Base-by-base conservation (phyloP, 768 basidiomycete genomes). In the Boletus sensibilis region DNA sequence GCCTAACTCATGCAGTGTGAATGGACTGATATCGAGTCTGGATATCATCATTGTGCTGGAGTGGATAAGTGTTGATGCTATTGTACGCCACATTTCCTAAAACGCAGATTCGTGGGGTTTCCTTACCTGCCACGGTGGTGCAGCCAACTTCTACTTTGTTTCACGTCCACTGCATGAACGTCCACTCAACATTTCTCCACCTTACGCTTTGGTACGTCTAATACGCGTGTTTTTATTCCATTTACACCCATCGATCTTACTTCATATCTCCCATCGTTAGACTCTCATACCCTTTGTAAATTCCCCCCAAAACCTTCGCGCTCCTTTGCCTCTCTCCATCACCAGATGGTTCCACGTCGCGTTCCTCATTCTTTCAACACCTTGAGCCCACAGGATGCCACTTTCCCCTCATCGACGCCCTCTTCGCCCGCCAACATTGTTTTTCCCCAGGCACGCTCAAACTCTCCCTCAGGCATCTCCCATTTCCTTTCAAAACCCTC, bases 401-500 rank as follows among this genome's bases (percentile, higher is more conserved):
- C 59, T 4, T 41, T 40, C 9, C 12, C 58, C 13, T 48, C 68
- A 5, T 68, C 72, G 2, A 56, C 55, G 3, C 70, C 74, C 39
- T 21, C 72, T 8, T 72, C 73, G 10, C 72, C 74, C 27, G 67
- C 76, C 40, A 71, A 74, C 39, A 64, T 75, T 33, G 71, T 67
- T 27, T 74, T 76, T 57, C 75, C 80, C 38, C 66, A 67, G 42
- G 67, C 77, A 29, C 86, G 87, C 63, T 84, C 88, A 7, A 75
- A 72, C 10, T 90, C 88, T 0, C 88, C 88, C 14, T 76, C 76
- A 4, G 83, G 86, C 4, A 78, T 90, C 55, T 79, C 86, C 1
- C 79, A 84, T 35, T 81, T 90, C 60, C 75, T 90, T 39, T 74
- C 87, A 29, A 85, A 80, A 59, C 84, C 88, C 2, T 80, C 85